Evolutionary conservation across 2,329 filamentous ascomycete species (phyloP), one percentile per base, ranked within the genome.

Genomic region (Exophiala spinifera): DNA sequence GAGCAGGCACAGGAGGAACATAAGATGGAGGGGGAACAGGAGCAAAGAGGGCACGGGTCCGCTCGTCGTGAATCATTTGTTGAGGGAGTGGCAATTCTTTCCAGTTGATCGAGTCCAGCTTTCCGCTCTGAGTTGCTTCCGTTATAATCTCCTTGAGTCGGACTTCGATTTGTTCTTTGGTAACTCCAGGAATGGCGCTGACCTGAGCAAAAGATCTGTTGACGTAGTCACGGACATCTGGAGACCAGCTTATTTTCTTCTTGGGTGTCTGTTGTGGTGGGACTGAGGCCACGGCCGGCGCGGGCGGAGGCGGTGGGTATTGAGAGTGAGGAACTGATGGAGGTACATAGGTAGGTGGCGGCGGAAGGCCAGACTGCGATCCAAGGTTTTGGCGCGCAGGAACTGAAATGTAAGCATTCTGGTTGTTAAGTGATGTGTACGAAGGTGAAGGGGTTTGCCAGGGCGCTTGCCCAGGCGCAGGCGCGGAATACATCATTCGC

Each of bases 141-240:
- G 87, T 89, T 69, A 99, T 96, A 63, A 91, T 87, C 57, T 86
- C 76, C 72, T 92, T 96, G 60, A 99, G 77, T 67, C 91, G 95
- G 56, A 78, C 77, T 70, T 96, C 88, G 79, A 96, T 87, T 53
- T 95, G 90, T 49, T 79, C 66, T 49, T 81, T 80, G 47, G 76
- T 70, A 43, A 91, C 81, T 36, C 81, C 79, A 4, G 79, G 66
- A 59, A 88, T 79, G 61, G 85, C 76, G 67, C 91, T 88, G 55
- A 84, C 81, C 21, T 84, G 81, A 47, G 88, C 84, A 69, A 97
- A 97, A 21, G 91, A 91, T 66, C 91, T 85, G 66, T 91, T 87
- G 28, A 97, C 92, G 74, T 96, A 97, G 62, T 81, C 78, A 64
- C 91, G 88, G 56, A 97, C 89, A n/a, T 86, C 82, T 40, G 82